Percentiles rank a stretch among this genome's conserved stretches.
Conservation (phyloP, 139 green algal genomes). For the Closterium sp. region DNA sequence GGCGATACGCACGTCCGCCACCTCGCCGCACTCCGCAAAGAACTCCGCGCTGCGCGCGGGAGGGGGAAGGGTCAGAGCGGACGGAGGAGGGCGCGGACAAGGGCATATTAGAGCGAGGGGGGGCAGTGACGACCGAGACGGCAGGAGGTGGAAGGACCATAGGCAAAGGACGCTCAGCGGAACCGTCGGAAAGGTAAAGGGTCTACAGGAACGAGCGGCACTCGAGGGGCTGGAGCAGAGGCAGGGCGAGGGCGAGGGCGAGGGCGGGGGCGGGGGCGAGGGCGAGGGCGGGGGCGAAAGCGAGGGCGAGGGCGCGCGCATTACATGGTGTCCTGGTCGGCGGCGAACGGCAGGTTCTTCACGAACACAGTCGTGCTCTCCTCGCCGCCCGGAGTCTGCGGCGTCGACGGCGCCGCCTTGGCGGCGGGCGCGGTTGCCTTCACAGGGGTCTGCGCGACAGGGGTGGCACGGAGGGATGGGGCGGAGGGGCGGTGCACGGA, state of each 20-base stretch:
- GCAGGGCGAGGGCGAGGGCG: background rate
- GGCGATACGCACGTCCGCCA: constrained; percentile 64
- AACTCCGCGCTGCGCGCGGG: constrained; percentile 35
- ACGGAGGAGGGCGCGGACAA: background rate
- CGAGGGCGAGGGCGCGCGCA: background rate
- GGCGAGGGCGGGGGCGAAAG: background rate
- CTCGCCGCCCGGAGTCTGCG: background rate
- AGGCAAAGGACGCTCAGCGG: too few species aligned
- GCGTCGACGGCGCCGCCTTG: background rate
- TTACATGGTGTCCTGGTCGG: constrained; percentile 60
- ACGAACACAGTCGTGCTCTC: constrained; percentile 65
- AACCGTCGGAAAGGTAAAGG: too few species aligned
- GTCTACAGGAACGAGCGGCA: too few species aligned
- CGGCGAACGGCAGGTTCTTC: constrained; percentile 70
- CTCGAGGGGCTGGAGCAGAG: too few species aligned
- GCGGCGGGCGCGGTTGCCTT: background rate
- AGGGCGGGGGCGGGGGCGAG: too few species aligned
- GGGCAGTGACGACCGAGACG: background rate
- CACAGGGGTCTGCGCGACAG: background rate
- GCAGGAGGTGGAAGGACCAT: too few species aligned
- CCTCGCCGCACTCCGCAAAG: constrained; percentile 65
- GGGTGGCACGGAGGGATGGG: background rate
- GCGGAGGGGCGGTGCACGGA: too few species aligned
- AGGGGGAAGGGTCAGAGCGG: background rate
- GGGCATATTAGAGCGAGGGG: background rate